Conservation (phyloP, 305 asterid genomes). For the Solanum hybrid region DNA sequence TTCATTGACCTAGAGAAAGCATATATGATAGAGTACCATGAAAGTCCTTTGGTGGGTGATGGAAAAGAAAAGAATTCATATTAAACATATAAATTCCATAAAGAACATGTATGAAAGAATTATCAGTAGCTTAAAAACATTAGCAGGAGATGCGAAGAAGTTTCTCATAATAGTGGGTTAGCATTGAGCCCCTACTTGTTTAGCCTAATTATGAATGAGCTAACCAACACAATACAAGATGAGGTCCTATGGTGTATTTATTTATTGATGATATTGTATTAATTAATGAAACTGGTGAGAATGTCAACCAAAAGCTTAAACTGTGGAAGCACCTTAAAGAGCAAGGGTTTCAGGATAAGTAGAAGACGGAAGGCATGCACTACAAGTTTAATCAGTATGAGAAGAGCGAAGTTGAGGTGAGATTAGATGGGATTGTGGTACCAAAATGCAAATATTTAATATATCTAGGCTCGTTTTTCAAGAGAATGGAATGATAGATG, state of each 20-base stretch:
- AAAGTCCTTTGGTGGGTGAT: background rate
- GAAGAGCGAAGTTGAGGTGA: background rate
- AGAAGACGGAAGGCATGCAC: background rate
- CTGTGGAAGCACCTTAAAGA: background rate
- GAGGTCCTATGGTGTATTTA: background rate
- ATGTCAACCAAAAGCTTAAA: background rate
- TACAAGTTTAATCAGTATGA: background rate
- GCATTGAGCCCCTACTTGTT: background rate
- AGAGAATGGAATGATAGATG: background rate
- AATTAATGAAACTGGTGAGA: background rate
- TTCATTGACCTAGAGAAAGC: background rate
- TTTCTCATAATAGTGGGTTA: background rate
- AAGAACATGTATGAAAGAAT: background rate
- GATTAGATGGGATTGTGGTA: background rate
- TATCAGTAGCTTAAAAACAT: background rate
- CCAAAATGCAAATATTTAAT: background rate
- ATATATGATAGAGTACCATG: background rate
- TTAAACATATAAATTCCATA: background rate
- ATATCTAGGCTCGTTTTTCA: background rate
- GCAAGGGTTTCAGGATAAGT: background rate
- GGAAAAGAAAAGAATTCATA: background rate
- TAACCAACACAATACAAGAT: background rate
- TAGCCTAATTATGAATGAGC: background rate
- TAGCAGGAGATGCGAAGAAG: background rate
- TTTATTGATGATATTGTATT: background rate